These are phyloP conservation scores for Fusarium pseudocircinatum DNA, from an alignment of 2,329 filamentous ascomycete genomes.

Conservation along the genomic window DNA sequence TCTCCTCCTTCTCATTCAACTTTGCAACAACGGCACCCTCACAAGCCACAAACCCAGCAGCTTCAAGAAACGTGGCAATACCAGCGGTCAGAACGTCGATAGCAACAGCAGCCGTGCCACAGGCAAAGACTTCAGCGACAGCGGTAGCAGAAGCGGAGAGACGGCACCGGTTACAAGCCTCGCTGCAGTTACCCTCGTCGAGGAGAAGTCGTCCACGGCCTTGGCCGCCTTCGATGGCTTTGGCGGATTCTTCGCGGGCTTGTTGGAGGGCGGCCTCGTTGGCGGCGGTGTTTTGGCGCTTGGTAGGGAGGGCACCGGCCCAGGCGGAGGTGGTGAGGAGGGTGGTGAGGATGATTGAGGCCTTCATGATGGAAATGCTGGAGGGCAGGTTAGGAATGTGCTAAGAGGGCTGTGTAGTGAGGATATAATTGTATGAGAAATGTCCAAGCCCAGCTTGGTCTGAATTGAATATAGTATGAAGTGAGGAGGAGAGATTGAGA, in stretches of 20 bases:
- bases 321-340: background rate
- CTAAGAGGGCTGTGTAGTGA: accelerated
- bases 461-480: accelerated
- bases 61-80: background rate
- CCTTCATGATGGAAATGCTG: background rate
- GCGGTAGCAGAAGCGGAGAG: accelerated
- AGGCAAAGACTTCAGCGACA: background rate
- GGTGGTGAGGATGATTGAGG: background rate
- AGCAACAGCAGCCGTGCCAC: background rate
- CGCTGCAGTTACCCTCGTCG: background rate
- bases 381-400: background rate
- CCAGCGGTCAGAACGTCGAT: background rate
- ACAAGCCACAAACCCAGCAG: background rate
- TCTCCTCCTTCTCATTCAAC: background rate
- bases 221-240: background rate
- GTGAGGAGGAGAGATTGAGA: accelerated
- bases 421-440: accelerated
- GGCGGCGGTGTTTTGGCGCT: background rate
- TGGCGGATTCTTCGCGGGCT: background rate
- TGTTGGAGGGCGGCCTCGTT: background rate
- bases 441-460: background rate
- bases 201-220: background rate
- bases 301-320: background rate
- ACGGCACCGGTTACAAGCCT: background rate
- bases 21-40: background rate